Conservation (phyloP, 495 filamentous ascomycete species). For the Neurospora sp. region DNA sequence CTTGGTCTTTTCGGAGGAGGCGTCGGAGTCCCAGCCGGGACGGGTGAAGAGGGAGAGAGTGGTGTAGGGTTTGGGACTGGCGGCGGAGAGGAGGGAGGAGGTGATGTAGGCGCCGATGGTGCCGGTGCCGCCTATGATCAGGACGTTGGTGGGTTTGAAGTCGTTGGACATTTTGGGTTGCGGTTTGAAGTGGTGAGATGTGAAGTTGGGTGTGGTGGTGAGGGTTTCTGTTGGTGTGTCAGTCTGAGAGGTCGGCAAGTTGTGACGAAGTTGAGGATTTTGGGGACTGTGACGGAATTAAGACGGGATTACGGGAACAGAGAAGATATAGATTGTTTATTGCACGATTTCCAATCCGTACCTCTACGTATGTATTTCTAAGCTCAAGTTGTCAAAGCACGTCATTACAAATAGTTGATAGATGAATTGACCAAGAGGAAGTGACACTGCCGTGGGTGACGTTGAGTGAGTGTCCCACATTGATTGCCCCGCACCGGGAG, state of each 20-base stretch:
- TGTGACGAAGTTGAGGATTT: neutral
- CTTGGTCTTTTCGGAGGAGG: slow-evolving; percentile 37
- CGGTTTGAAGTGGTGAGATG: neutral
- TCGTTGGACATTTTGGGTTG: slow-evolving; percentile 9
- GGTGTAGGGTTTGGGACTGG: slow-evolving; percentile 32
- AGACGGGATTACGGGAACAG: neutral
- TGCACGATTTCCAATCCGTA: neutral
- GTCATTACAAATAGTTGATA: neutral
- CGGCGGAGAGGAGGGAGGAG: slow-evolving; percentile 41
- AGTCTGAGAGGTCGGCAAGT: neutral
- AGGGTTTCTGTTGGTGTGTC: neutral
- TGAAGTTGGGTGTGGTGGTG: neutral
- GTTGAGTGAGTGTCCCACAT: neutral
- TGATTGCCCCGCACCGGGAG: neutral
- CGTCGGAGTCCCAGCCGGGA: slow-evolving; percentile 17
- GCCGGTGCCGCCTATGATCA: slow-evolving; percentile 64
- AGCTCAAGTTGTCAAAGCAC: neutral
- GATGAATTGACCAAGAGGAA: neutral
- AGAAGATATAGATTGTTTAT: neutral
- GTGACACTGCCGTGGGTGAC: neutral
- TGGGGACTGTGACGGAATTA: neutral
- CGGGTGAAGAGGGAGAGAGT: slow-evolving; percentile 56
- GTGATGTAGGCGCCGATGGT: slow-evolving; percentile 57
- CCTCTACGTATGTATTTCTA: neutral
- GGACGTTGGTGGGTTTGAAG: slow-evolving; percentile 39